A percentile compares a stretch with the other conserved stretches of the same genome.
Evolutionary conservation across 1,284 basidiomycete genomes (phyloP).

Genomic region (Lignosus rhinocerotis): DNA sequence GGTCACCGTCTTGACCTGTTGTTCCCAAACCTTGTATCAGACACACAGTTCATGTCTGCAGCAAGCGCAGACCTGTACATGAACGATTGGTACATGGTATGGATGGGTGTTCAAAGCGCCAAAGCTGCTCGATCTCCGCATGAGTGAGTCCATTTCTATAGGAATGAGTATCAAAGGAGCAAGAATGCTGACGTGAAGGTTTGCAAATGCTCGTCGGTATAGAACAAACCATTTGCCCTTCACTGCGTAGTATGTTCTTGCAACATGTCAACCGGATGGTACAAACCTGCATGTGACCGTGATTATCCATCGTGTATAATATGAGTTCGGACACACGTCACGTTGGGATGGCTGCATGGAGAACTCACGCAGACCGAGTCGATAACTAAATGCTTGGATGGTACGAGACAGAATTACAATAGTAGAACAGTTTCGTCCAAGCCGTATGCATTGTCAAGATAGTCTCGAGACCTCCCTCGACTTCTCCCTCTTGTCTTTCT

Average conservation of each 20-base stretch:
- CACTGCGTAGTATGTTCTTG: too few species aligned
- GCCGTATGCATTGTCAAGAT: background rate
- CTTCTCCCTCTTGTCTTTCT: constrained; percentile 35
- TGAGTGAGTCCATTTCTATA: too few species aligned
- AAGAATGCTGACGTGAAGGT: too few species aligned
- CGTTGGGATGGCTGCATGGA: too few species aligned
- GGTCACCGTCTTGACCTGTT: constrained; percentile 5
- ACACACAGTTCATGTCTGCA: constrained; percentile 5
- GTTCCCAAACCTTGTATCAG: constrained; percentile 10
- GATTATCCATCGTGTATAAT: too few species aligned
- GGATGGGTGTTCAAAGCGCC: constrained; percentile 5
- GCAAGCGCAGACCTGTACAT: constrained; percentile 3
- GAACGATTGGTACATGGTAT: constrained; percentile 15
- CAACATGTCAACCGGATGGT: too few species aligned
- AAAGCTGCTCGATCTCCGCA: background rate
- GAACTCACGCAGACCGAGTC: too few species aligned
- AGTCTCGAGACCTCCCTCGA: background rate
- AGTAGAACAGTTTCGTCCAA: background rate
- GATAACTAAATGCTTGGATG: background rate
- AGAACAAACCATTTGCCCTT: too few species aligned
- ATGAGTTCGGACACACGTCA: too few species aligned
- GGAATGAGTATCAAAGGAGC: too few species aligned
- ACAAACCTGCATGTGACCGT: too few species aligned
- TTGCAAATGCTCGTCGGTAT: too few species aligned
- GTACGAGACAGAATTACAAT: background rate